phyloP scores from a whole-genome alignment of 148 eudicot genomes.

The Polygonum aviculare region DNA sequence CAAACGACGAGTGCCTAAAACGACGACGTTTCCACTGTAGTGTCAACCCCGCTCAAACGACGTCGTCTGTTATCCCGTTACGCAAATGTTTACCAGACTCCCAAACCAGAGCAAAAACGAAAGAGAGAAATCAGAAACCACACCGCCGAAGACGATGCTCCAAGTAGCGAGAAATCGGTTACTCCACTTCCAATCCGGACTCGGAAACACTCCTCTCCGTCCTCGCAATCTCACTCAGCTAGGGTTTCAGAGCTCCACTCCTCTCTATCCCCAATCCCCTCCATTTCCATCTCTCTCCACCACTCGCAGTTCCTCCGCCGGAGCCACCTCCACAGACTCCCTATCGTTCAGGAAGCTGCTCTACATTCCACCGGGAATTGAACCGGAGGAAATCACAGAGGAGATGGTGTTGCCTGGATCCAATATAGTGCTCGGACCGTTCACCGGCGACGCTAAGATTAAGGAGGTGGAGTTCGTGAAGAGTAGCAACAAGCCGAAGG shows the following conservation, averaged over 20 bases:
- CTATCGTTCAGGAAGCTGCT: constrained; percentile 25
- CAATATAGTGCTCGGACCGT: constrained; percentile 76
- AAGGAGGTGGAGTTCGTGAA: constrained; percentile 71
- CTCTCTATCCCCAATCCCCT: background rate
- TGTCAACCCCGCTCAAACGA: background rate
- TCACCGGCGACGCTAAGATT: constrained; percentile 70
- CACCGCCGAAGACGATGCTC: background rate
- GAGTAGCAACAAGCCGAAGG: constrained; percentile 62
- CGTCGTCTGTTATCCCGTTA: background rate
- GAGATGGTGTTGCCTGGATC: constrained; percentile 69
- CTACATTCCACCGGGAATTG: constrained; percentile 74
- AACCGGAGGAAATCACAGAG: constrained; percentile 52
- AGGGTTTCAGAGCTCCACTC: background rate
- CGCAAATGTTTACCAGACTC: background rate
- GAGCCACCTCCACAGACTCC: background rate
- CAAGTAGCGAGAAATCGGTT: background rate
- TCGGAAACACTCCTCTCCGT: background rate
- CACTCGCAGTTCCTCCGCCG: background rate
- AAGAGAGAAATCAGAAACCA: background rate
- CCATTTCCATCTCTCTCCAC: background rate
- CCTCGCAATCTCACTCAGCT: background rate
- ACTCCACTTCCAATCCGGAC: background rate
- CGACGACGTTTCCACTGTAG: background rate
- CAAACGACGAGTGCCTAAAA: background rate
- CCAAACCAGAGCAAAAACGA: background rate